Conservation (phyloP, 2,329 filamentous ascomycete species). For the Decorospora gaudefroyi region DNA sequence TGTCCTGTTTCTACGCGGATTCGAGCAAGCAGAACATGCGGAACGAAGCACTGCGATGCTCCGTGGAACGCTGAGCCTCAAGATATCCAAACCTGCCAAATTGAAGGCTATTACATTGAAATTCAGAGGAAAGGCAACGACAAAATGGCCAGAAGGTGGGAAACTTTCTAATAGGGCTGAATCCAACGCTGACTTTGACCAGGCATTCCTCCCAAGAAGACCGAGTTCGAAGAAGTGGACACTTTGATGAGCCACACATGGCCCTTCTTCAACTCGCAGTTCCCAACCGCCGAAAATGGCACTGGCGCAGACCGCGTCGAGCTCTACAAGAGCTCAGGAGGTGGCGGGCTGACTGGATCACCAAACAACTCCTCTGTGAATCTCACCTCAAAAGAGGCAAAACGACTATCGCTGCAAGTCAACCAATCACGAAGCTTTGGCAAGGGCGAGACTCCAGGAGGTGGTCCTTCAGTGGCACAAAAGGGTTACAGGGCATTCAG, state of each 20-base stretch:
- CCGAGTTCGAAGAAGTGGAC: constrained; percentile 81
- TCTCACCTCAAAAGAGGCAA: constrained; percentile 57
- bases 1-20: constrained; percentile 78
- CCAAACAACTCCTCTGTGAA: constrained; percentile 54
- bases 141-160: constrained; percentile 89
- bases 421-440: constrained; percentile 83
- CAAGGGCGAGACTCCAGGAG: constrained; percentile 69
- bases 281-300: constrained; percentile 61
- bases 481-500: constrained; percentile 87
- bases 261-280: constrained; percentile 87
- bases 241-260: constrained; percentile 85
- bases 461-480: constrained; percentile 63
- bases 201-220: constrained; percentile 85
- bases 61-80: constrained; percentile 79
- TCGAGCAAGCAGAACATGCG: constrained; percentile 69
- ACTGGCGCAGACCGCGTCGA: constrained; percentile 68
- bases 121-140: constrained; percentile 81
- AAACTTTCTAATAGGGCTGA: not conserved
- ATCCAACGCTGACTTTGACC: constrained; percentile 11
- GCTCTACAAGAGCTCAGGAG: constrained; percentile 55
- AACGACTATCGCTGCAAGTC: constrained; percentile 77
- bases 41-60: constrained; percentile 77
- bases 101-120: constrained; percentile 89
- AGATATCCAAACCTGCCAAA: constrained; percentile 86
- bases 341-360: constrained; percentile 51